These are phyloP conservation scores for Pleurotus cornucopiae DNA, from an alignment of 768 basidiomycete genomes.

Conservation along the genomic window DNA sequence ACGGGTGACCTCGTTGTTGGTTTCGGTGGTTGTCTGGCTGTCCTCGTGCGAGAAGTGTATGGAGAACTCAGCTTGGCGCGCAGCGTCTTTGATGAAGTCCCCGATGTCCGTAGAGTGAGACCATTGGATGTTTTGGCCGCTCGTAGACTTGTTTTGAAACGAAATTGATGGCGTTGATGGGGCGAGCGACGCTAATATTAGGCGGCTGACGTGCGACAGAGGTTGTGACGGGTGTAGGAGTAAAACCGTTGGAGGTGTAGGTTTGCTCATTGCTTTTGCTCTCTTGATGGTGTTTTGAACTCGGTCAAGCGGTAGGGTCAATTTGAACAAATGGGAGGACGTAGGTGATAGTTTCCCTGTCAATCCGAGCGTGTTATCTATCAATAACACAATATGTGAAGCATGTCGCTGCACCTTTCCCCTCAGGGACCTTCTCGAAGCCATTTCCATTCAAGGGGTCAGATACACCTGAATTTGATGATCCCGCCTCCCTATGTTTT, in stretches of 20 bases:
- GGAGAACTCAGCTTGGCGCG: constrained; percentile 47
- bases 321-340: constrained; percentile 61
- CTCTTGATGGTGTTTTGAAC: no score
- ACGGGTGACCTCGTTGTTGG: neutral
- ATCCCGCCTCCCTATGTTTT: neutral
- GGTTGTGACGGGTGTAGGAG: constrained; percentile 69
- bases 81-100: constrained; percentile 63
- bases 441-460: constrained; percentile 16
- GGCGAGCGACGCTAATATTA: constrained; percentile 45
- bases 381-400: neutral
- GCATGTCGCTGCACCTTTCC: neutral
- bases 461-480: constrained; percentile 8
- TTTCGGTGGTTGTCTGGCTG: neutral
- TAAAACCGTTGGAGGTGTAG: constrained; percentile 43
- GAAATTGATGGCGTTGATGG: constrained; percentile 34
- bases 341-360: constrained; percentile 60
- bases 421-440: constrained; percentile 23
- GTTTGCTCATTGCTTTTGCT: constrained; percentile 9
- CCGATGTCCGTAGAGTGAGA: constrained; percentile 59
- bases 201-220: constrained; percentile 55
- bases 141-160: constrained; percentile 36
- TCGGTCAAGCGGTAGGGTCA: constrained; percentile 47
- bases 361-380: neutral
- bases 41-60: constrained; percentile 34
- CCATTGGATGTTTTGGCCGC: constrained; percentile 45